Percentiles rank a stretch among this genome's conserved stretches.
phyloP scores from a whole-genome alignment of 2,329 filamentous ascomycete genomes.

The Cadophora sp. region DNA sequence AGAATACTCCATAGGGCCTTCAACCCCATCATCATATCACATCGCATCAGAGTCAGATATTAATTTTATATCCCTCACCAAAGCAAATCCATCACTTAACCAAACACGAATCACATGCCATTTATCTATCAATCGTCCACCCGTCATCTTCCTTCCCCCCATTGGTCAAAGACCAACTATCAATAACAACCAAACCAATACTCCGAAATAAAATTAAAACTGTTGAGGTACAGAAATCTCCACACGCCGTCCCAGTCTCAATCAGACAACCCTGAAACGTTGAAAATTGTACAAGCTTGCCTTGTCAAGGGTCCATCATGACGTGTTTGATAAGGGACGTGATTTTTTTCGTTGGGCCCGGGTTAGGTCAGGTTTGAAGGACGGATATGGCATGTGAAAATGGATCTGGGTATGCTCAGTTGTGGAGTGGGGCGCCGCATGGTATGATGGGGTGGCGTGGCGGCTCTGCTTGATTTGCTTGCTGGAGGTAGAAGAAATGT shows the following conservation, averaged over 20 bases:
- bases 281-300: neutral
- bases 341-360: constrained; percentile 4
- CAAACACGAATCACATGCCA: neutral
- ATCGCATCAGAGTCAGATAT: no score
- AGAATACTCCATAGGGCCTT: no score
- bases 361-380: neutral
- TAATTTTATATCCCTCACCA: no score
- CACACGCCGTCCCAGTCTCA: neutral
- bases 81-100: no score
- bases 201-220: no score
- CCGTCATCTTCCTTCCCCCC: no score
- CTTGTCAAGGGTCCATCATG: constrained; percentile 4
- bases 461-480: neutral
- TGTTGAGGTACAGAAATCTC: neutral
- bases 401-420: neutral
- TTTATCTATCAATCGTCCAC: no score
- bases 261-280: neutral
- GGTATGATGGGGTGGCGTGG: neutral
- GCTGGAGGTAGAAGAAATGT: no score
- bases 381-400: constrained; percentile 6
- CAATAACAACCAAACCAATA: no score
- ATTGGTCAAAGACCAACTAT: no score
- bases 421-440: no score
- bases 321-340: constrained; percentile 15
- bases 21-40: no score